These are phyloP conservation scores for Cocos nucifera DNA, from an alignment of 176 grass and related monocot species.

Conservation along the genomic window DNA sequence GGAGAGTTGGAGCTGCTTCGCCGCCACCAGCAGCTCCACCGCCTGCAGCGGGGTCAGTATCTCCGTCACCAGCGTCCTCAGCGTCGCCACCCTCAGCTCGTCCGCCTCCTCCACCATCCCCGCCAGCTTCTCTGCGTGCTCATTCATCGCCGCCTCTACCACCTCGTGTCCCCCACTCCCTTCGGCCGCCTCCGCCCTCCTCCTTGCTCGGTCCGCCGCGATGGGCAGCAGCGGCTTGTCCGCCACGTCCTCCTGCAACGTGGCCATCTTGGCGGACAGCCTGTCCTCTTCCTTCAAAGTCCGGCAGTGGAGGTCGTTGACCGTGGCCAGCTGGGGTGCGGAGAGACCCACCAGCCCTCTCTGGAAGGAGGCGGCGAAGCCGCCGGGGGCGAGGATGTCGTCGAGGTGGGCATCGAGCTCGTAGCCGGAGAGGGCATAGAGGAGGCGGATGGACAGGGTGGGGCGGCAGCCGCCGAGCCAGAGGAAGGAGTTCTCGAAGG, in stretches of 20 bases:
- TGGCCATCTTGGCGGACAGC: not conserved
- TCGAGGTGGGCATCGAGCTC: constrained; percentile 35
- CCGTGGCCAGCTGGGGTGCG: not conserved
- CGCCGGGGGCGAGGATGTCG: not conserved
- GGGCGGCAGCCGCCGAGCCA: constrained; percentile 73
- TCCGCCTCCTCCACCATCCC: constrained; percentile 5
- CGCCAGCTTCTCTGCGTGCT: not conserved
- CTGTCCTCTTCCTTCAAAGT: not conserved
- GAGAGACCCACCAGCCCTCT: not conserved
- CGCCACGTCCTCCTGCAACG: constrained; percentile 7
- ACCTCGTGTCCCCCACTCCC: too few species aligned
- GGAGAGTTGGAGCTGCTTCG: constrained; percentile 11
- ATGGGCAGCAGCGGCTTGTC: constrained; percentile 2
- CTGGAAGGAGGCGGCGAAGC: not conserved
- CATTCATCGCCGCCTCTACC: not conserved
- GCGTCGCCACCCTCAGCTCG: not conserved
- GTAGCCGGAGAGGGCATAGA: constrained; percentile 49
- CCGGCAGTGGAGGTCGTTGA: constrained; percentile 4
- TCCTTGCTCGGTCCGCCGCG: not conserved
- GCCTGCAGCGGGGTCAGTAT: constrained; percentile 8
- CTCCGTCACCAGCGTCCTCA: not conserved
- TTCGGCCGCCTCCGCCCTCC: too few species aligned
- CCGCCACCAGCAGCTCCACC: constrained; percentile 8
- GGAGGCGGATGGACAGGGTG: constrained; percentile 48
- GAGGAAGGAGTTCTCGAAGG: constrained; percentile 66